Conservation (phyloP, 805 yeast species). For the Yamadazyma philogaea region DNA sequence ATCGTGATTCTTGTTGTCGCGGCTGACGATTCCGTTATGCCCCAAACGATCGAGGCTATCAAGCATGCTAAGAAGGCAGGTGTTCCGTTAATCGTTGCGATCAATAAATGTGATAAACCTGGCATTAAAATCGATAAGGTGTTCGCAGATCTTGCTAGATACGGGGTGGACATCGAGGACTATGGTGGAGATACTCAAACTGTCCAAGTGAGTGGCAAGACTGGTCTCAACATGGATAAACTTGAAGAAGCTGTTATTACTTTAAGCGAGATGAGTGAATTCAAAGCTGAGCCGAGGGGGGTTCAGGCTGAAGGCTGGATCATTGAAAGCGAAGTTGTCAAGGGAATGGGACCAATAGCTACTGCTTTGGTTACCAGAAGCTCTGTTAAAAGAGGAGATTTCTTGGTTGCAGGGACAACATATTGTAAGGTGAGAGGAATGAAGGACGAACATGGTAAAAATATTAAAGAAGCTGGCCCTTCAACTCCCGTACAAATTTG, state of each 20-base stretch:
- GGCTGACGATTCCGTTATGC: slow-evolving; percentile 97
- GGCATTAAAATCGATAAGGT: slow-evolving; percentile 75
- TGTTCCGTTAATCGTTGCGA: slow-evolving; percentile 84
- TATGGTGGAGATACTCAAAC: slow-evolving; percentile 95
- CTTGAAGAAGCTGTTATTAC: slow-evolving; percentile 87
- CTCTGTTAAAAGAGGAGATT: slow-evolving; percentile 60
- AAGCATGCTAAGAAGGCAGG: slow-evolving; percentile 83
- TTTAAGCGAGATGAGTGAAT: slow-evolving; percentile 77
- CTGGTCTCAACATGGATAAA: slow-evolving; percentile 86
- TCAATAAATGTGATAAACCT: slow-evolving; percentile 86
- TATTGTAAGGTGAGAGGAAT: slow-evolving; percentile 81
- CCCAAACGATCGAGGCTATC: slow-evolving; percentile 94
- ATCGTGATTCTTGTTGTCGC: slow-evolving; percentile 91
- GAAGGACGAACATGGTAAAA: slow-evolving; percentile 68
- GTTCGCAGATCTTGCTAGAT: slow-evolving; percentile 67
- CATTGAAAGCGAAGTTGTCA: slow-evolving; percentile 77
- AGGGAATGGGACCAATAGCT: slow-evolving; percentile 82
- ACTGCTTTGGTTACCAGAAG: slow-evolving; percentile 84
- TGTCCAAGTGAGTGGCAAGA: slow-evolving; percentile 81
- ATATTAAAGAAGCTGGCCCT: slow-evolving; percentile 68
- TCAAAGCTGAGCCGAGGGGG: slow-evolving; percentile 54
- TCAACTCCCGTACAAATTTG: slow-evolving; percentile 85
- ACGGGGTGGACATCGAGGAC: slow-evolving; percentile 83
- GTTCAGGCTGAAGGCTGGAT: slow-evolving; percentile 80
- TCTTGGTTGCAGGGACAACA: slow-evolving; percentile 83